Evolutionary conservation across 1,139 yeast species (phyloP).

Genomic region (Kazachstania sp.): DNA sequence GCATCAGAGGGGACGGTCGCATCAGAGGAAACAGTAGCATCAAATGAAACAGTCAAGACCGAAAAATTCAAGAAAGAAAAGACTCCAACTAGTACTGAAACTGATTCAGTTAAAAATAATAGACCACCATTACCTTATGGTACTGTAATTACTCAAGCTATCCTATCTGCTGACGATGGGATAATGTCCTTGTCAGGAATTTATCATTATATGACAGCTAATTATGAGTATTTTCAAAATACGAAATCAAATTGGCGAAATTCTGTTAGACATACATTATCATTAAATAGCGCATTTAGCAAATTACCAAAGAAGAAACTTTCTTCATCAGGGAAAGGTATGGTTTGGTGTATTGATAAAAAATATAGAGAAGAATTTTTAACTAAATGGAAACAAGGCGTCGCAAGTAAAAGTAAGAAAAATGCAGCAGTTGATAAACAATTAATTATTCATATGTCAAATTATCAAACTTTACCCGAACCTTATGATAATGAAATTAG

Average conservation of each 20-base stretch:
- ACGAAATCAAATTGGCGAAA: conserved; percentile 91
- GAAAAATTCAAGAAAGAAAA: neutral
- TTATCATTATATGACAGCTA: conserved; percentile 77
- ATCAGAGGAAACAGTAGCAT: too few relatives aligned
- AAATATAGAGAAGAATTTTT: conserved; percentile 74
- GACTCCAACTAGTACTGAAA: neutral
- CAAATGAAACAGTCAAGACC: neutral
- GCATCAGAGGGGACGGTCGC: too few relatives aligned
- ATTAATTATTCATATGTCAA: conserved; percentile 62
- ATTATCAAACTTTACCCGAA: conserved; percentile 53
- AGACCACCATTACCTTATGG: conserved; percentile 96
- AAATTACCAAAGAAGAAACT: conserved; percentile 89
- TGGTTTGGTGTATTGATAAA: conserved; percentile 95
- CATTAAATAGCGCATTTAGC: conserved; percentile 78
- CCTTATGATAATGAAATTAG: conserved; percentile 12
- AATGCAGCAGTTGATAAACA: conserved; percentile 73
- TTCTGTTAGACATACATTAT: conserved; percentile 71
- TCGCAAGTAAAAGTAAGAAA: conserved; percentile 54
- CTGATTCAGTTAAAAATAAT: conserved; percentile 46
- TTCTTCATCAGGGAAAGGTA: conserved; percentile 88
- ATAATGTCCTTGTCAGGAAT: conserved; percentile 82
- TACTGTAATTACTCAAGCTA: conserved; percentile 96
- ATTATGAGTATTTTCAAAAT: conserved; percentile 82
- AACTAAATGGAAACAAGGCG: conserved; percentile 65
- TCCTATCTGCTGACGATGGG: conserved; percentile 76